These are phyloP conservation scores for Terfezia claveryi DNA, from an alignment of 495 filamentous ascomycete species.

Conservation along the genomic window DNA sequence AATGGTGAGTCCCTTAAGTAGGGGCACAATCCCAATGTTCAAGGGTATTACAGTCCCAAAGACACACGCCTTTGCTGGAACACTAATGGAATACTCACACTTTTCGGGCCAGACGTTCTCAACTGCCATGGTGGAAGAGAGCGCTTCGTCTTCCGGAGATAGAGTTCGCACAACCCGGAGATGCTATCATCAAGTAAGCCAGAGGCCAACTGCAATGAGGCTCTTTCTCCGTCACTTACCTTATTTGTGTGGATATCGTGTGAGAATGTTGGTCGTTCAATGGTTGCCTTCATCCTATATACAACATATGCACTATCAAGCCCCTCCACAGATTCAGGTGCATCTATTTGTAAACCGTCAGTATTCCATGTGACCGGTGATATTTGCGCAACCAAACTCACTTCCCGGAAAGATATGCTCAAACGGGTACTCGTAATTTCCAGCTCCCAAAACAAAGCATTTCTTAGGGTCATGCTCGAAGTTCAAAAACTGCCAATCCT, in stretches of 20 bases:
- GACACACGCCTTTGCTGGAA: constrained; percentile 73
- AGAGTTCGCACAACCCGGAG: constrained; percentile 74
- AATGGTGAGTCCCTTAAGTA: constrained; percentile 69
- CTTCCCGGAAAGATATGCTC: constrained; percentile 53
- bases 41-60: constrained; percentile 67
- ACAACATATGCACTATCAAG: constrained; percentile 56
- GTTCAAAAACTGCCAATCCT: constrained; percentile 33
- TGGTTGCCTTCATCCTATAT: constrained; percentile 72
- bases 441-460: constrained; percentile 27
- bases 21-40: constrained; percentile 57
- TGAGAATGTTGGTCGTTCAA: constrained; percentile 56
- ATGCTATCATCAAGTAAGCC: constrained; percentile 21
- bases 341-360: constrained; percentile 3
- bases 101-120: constrained; percentile 92
- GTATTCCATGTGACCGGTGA: not conserved
- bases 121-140: constrained; percentile 74
- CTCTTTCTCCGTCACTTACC: not conserved
- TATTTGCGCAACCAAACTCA: constrained; percentile 16
- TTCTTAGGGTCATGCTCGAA: constrained; percentile 21
- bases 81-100: constrained; percentile 71
- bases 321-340: constrained; percentile 73
- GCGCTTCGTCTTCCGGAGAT: constrained; percentile 55
- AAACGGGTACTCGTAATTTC: constrained; percentile 84
- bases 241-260: constrained; percentile 59
- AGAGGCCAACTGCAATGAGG: not conserved